Base-by-base conservation (phyloP, 306 rosid genomes). In the Begonia peltatifolia region DNA sequence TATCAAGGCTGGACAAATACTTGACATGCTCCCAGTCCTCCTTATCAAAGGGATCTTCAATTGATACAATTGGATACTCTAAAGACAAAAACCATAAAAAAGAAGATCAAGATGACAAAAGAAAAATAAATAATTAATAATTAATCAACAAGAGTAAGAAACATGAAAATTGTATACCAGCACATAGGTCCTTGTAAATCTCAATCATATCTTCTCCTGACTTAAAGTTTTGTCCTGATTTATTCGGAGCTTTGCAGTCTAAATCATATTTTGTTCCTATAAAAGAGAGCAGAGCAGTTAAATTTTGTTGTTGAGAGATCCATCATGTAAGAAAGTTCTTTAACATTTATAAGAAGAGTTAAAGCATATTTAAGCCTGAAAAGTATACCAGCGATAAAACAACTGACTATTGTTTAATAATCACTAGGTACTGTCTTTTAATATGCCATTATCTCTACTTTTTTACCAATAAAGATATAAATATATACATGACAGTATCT, bases 11-110 rank as follows among this genome's bases (percentile, higher is more conserved):
- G 30, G 79, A 74, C 68, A 90, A 71, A 25, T 59, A 2, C 74
- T 85, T 90, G 61, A 78, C 50, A 68, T 71, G 92, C 69, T 90
- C 95, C 99, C 95, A 90, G 63, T 86, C 99, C 73, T 90, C 94
- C 80, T 67, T 75, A 77, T 90, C 99, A 71, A 90, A 86, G 55
- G 99, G 99, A 73, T 90, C 99, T 72, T 85, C 87, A 65, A 90
- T 86, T 61, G 92, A 90, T 50, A 83, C 79, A 59, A 90, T 62
- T 20, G 92, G 84, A 79, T 80, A 90, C 42, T 81, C 99, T 90
- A 62, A 2, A 58, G 41, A 55, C 58, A 36, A 41, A 63, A 58
- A 9, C 46, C 10, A 23, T 41, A 30, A 30, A 30, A 30, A 6
- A 30, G 6, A 7, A 30, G 38, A 30, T 5, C 6, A 7, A 30